Evolutionary conservation across 495 filamentous ascomycete species (phyloP).

Genomic region (Tirmania nivea): DNA sequence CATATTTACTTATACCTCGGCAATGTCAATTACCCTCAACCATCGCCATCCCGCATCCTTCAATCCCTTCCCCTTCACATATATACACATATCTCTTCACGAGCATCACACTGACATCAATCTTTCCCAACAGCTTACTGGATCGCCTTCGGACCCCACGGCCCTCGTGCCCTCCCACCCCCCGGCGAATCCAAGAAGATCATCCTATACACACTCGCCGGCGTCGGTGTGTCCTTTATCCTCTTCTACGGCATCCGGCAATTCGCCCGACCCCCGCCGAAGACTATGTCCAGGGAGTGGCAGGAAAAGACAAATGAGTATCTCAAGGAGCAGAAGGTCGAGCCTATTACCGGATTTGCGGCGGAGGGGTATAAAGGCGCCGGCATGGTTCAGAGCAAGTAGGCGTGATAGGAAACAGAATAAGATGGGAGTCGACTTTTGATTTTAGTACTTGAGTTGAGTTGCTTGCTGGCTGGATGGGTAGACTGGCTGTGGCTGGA

Average conservation of each 20-base stretch:
- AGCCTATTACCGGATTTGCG: conserved; percentile 74
- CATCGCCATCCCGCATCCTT: not conserved
- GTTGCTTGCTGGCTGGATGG: too few relatives aligned
- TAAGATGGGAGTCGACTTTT: too few relatives aligned
- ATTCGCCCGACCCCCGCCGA: conserved; percentile 45
- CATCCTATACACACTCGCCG: conserved; percentile 42
- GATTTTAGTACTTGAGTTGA: too few relatives aligned
- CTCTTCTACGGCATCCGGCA: conserved; percentile 43
- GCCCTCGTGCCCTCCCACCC: conserved; percentile 59
- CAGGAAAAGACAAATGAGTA: conserved; percentile 84
- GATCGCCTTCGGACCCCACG: conserved; percentile 92
- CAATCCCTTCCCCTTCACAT: not conserved
- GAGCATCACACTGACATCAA: too few relatives aligned
- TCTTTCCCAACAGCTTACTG: conserved; percentile 53
- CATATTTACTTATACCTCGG: not conserved
- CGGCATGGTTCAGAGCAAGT: conserved; percentile 46
- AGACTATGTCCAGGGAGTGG: conserved; percentile 86
- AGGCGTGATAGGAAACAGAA: not conserved
- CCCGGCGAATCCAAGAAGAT: conserved; percentile 64
- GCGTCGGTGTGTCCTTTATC: conserved; percentile 35
- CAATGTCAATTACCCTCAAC: not conserved
- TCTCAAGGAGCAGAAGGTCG: conserved; percentile 73
- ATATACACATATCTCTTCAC: too few relatives aligned
- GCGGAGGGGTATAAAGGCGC: conserved; percentile 58
- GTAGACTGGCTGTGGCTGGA: too few relatives aligned